Percentiles rank a stretch among this genome's conserved stretches.
Evolutionary conservation across 2,329 filamentous ascomycete genomes (phyloP).

Genomic region (Fusarium hainanense): DNA sequence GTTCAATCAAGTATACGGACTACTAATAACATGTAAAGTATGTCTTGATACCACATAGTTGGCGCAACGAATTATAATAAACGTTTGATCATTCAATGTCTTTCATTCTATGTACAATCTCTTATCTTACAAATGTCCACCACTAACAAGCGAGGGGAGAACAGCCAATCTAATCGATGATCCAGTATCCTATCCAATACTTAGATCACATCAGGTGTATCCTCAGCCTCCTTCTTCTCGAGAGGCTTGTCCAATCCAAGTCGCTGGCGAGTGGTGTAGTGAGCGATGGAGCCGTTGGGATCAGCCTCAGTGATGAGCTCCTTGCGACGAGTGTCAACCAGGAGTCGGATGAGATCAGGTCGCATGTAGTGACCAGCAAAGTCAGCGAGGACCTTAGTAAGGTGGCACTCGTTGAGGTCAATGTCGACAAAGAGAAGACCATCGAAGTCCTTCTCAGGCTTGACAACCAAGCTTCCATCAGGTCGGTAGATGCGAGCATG

Average conservation of each 20-base stretch:
- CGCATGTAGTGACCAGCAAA: slow-evolving; percentile 53
- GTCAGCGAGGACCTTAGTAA: slow-evolving; percentile 49
- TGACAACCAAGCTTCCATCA: slow-evolving; percentile 40
- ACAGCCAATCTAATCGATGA: background rate
- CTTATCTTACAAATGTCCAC: background rate
- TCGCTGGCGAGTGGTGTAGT: slow-evolving; percentile 30
- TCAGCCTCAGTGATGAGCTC: slow-evolving; percentile 38
- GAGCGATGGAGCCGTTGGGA: slow-evolving; percentile 4
- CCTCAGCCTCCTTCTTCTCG: slow-evolving; percentile 28
- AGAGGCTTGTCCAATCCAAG: slow-evolving; percentile 39
- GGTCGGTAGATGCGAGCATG: slow-evolving; percentile 44
- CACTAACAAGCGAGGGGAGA: background rate
- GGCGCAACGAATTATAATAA: too few relatives aligned
- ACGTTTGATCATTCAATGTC: too few relatives aligned
- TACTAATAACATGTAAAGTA: too few relatives aligned
- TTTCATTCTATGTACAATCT: background rate
- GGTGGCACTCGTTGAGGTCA: slow-evolving; percentile 53
- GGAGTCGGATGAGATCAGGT: slow-evolving; percentile 55
- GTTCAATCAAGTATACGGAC: too few relatives aligned
- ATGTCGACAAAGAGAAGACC: slow-evolving; percentile 63
- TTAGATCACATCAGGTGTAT: background rate
- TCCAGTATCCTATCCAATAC: accelerated
- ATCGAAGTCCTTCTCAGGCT: slow-evolving; percentile 52
- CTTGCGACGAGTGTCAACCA: slow-evolving; percentile 44
- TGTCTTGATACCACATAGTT: too few relatives aligned